Evolutionary conservation across 192 early-diverging fungal species (phyloP), one percentile per base, ranked within the genome.

Genomic region (Coemansia sp.): DNA sequence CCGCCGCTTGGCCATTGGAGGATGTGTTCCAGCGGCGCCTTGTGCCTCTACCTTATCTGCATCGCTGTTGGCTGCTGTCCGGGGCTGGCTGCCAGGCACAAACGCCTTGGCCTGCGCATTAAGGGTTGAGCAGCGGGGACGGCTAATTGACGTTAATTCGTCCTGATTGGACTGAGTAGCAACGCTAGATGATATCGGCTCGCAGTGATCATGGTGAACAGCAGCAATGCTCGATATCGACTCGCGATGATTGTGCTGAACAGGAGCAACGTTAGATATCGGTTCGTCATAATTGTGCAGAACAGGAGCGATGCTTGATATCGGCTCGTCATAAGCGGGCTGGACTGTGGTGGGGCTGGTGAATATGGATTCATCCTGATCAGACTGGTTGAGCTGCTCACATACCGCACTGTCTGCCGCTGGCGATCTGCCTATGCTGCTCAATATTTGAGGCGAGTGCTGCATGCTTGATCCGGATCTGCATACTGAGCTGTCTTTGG

Each of bases 21-120:
- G 47, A 15, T 15, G 19, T 15, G 15, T 12, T 50, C 23, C 29
- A 5, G 39, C 14, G 23, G 39, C 29, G 43, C 49, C 49, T 23
- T 19, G 24, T 12, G 32, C 11, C 14, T 45, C 47, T 17, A 4
- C 32, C 50, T 45, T 11, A 39, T 32, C 58, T 2, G 17, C 50
- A 19, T 32, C 38, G 35, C 69, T 61, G 45, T 32, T 51, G 60
- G 35, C 25, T 10, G n/a, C 25, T 2, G 32, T 32, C 15, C 27
- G 15, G 17, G 55, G n/a, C 15, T 32, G 5, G 55, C 27, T 47
- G 54, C 57, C 51, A 15, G 75, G 70, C 38, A 78, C 69, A 69
- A 78, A 78, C 43, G 25, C 69, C 62, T 65, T 71, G 17, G 75
- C 75, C 59, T 62, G 65, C 1, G 54, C 55, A 45, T 65, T 78